Evolutionary conservation across 345 rosid genomes (phyloP).

Genomic region (Trapa bicornis): DNA sequence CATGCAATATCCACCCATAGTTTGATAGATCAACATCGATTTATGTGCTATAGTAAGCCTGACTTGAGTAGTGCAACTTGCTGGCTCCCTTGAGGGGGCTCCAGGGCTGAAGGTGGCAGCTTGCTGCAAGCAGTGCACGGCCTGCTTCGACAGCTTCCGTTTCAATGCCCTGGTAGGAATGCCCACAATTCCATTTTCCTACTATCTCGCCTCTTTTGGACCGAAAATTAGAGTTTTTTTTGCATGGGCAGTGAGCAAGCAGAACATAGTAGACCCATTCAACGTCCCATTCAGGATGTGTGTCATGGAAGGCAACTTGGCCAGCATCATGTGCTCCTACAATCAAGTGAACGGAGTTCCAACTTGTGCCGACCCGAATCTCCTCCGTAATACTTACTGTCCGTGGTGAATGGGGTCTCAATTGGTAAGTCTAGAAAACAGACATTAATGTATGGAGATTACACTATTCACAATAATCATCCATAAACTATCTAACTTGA

Average conservation of each 20-base stretch:
- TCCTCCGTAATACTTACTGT: conserved; percentile 38
- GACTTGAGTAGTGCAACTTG: too few relatives aligned
- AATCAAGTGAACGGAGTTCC: conserved; percentile 82
- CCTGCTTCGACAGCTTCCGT: conserved; percentile 64
- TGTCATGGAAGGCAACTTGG: conserved; percentile 65
- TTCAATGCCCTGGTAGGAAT: conserved; percentile 56
- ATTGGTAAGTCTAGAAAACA: conserved; percentile 34
- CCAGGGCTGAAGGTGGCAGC: conserved; percentile 62
- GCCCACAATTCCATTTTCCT: too few relatives aligned
- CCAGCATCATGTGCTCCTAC: conserved; percentile 89
- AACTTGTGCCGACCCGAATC: conserved; percentile 68
- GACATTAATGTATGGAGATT: background rate
- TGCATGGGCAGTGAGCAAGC: conserved; percentile 44
- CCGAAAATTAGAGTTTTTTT: too few relatives aligned
- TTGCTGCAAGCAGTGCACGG: conserved; percentile 83
- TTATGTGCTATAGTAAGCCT: too few relatives aligned
- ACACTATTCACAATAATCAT: too few relatives aligned
- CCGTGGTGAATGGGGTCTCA: conserved; percentile 60
- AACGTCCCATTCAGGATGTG: conserved; percentile 72
- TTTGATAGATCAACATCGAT: too few relatives aligned
- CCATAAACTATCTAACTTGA: too few relatives aligned
- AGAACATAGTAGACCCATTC: conserved; percentile 71
- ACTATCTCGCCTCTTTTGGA: too few relatives aligned
- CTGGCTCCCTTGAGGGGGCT: too few relatives aligned
- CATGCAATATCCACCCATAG: too few relatives aligned